Evolutionary conservation across 495 filamentous ascomycete species (phyloP), one percentile per base, ranked within the genome.

Genomic region (Immersiella caudata): DNA sequence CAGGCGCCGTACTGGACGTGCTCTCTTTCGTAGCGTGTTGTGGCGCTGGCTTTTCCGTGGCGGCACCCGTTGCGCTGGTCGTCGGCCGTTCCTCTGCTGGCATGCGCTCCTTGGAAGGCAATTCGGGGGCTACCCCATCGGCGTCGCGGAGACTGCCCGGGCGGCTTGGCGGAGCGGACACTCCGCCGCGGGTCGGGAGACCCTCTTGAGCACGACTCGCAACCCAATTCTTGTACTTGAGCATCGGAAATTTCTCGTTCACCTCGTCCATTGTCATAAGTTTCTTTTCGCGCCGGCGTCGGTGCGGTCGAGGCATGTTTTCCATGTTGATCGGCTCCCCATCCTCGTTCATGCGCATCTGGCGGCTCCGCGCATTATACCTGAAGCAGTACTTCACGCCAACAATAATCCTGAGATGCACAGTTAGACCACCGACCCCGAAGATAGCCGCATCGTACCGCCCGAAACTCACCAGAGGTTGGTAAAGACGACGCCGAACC

Each of bases 311-410:
- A 62, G 91, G 91, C 86, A 97, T 91, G 65, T 87, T 82, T 62
- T 91, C 84, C 67, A 97, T 80, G 74, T 93, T 92, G 69, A 95
- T 96, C 1, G 91, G 91, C 51, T 97, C 96, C 67, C 89, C 93
- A 71, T 94, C 90, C 71, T 97, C 94, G 67, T 89, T 89, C 67
- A 89, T 85, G 62, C 91, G 88, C 67, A 91, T 79, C 56, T 88
- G 87, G 33, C 95, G 91, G 77, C 96, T 96, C 27, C 95, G 88
- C 68, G 96, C 93, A 77, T 98, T 99, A 77, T 99, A 98, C 61
- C 95, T 86, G 77, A 99, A 99, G 79, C 95, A 99, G 79, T 99
- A 99, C 79, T 99, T 99, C 60, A 99, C 95, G 49, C 95, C 95
- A 70, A 99, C 95, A 73, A 99, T 99, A 76, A 99, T 99, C 95